These are phyloP conservation scores for Coniochaeta ligniaria DNA, from an alignment of 2,329 filamentous ascomycete genomes.

Conservation along the genomic window DNA sequence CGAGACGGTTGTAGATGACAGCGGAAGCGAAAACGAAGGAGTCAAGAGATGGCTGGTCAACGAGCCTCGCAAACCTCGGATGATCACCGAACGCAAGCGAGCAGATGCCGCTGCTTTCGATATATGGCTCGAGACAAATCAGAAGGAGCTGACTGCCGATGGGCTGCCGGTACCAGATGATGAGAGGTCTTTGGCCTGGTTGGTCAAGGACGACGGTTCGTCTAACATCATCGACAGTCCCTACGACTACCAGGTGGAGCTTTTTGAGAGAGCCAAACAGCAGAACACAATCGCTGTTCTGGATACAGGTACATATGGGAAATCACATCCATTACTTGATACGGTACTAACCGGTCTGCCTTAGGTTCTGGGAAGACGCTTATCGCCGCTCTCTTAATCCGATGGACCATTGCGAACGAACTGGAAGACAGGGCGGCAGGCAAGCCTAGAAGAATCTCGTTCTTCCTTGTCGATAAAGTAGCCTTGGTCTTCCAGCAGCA, in stretches of 20 bases:
- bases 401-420: slow-evolving; percentile 70
- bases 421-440: slow-evolving; percentile 60
- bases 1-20: neutral
- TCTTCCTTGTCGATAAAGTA: slow-evolving; percentile 89
- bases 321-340: slow-evolving; percentile 4
- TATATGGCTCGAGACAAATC: slow-evolving; percentile 29
- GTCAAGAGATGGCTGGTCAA: slow-evolving; percentile 18
- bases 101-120: slow-evolving; percentile 44
- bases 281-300: slow-evolving; percentile 89
- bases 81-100: slow-evolving; percentile 38
- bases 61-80: slow-evolving; percentile 21
- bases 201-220: slow-evolving; percentile 28
- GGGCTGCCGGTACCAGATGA: slow-evolving; percentile 14
- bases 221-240: slow-evolving; percentile 65
- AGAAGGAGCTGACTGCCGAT: slow-evolving; percentile 25
- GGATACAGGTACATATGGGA: slow-evolving; percentile 58
- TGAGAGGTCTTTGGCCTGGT: slow-evolving; percentile 21
- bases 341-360: neutral
- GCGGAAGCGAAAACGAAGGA: slow-evolving; percentile 18
- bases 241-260: slow-evolving; percentile 83
- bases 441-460: slow-evolving; percentile 58
- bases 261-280: slow-evolving; percentile 80
- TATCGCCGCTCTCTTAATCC: slow-evolving; percentile 83
- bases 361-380: slow-evolving; percentile 89
- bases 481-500: slow-evolving; percentile 87